phyloP scores from a whole-genome alignment of 768 basidiomycete genomes.

The Termitomyces bulborhizus region DNA sequence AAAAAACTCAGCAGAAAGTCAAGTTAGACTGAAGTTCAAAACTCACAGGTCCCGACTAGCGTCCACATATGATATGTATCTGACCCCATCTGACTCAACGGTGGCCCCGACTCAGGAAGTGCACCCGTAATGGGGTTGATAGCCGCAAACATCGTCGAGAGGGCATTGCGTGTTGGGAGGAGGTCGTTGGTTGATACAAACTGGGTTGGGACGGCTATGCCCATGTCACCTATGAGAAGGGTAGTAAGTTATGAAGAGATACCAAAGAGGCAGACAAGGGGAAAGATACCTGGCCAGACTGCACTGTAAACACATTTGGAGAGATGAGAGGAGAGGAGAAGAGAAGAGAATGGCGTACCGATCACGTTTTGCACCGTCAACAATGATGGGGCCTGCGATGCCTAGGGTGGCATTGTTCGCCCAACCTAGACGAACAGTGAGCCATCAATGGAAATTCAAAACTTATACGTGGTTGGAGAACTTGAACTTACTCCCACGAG shows the following conservation, averaged over 20 bases:
- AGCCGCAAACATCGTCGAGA: conserved; percentile 51
- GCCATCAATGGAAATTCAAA: neutral
- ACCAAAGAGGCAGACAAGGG: no score
- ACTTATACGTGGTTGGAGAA: no score
- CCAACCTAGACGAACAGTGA: conserved; percentile 31
- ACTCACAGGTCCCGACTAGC: conserved; percentile 46
- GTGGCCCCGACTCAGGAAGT: conserved; percentile 48
- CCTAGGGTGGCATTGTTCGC: conserved; percentile 49
- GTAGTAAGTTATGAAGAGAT: neutral
- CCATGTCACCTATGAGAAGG: conserved; percentile 44
- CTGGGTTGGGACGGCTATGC: conserved; percentile 53
- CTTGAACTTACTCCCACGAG: conserved; percentile 31
- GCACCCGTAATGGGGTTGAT: conserved; percentile 49
- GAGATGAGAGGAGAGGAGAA: no score
- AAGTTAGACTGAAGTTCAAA: neutral
- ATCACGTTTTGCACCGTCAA: conserved; percentile 56
- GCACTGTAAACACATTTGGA: conserved; percentile 25
- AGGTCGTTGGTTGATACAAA: conserved; percentile 60
- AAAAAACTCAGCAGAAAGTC: neutral
- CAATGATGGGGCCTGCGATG: conserved; percentile 53
- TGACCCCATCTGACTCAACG: conserved; percentile 36
- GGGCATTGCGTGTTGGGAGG: conserved; percentile 46
- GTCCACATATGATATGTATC: conserved; percentile 61
- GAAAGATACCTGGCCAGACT: conserved; percentile 45
- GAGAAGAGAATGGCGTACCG: conserved; percentile 23